Evolutionary conservation across 2,329 filamentous ascomycete species (phyloP).

Genomic region (Penicillium sp.): DNA sequence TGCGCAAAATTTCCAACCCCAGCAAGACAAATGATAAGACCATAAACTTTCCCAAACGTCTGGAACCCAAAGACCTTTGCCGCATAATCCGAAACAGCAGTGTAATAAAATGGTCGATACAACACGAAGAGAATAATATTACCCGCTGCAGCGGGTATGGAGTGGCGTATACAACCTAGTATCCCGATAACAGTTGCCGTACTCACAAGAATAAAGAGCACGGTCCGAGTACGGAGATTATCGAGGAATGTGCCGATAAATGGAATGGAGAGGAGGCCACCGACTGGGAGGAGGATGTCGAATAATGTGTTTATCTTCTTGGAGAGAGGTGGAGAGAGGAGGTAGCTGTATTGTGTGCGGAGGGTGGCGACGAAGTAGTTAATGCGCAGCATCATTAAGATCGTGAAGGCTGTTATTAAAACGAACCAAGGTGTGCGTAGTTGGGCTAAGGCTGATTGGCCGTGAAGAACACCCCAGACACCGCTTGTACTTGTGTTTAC

Average conservation of each 20-base stretch:
- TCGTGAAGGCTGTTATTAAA: slow-evolving; percentile 82
- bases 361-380: slow-evolving; percentile 93
- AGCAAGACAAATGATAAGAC: slow-evolving; percentile 81
- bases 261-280: slow-evolving; percentile 80
- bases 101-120: slow-evolving; percentile 87
- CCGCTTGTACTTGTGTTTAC: slow-evolving; percentile 47
- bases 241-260: slow-evolving; percentile 83
- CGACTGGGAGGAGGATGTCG: slow-evolving; percentile 79
- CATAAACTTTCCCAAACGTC: slow-evolving; percentile 93
- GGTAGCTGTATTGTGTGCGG: slow-evolving; percentile 74
- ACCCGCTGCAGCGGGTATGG: slow-evolving; percentile 69
- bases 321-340: slow-evolving; percentile 65
- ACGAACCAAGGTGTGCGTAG: slow-evolving; percentile 81
- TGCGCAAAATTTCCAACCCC: slow-evolving; percentile 84
- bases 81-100: slow-evolving; percentile 81
- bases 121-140: slow-evolving; percentile 79
- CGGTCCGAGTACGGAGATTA: slow-evolving; percentile 69
- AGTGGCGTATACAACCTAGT: slow-evolving; percentile 70
- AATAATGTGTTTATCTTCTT: slow-evolving; percentile 79
- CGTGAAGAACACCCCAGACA: slow-evolving; percentile 85
- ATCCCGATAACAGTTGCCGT: slow-evolving; percentile 74
- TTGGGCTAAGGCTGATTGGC: slow-evolving; percentile 68
- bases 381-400: slow-evolving; percentile 77
- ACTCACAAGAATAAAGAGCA: slow-evolving; percentile 69
- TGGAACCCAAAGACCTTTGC: slow-evolving; percentile 91